phyloP scores from a whole-genome alignment of 257 asterid species.

The Forsythia suspensa region DNA sequence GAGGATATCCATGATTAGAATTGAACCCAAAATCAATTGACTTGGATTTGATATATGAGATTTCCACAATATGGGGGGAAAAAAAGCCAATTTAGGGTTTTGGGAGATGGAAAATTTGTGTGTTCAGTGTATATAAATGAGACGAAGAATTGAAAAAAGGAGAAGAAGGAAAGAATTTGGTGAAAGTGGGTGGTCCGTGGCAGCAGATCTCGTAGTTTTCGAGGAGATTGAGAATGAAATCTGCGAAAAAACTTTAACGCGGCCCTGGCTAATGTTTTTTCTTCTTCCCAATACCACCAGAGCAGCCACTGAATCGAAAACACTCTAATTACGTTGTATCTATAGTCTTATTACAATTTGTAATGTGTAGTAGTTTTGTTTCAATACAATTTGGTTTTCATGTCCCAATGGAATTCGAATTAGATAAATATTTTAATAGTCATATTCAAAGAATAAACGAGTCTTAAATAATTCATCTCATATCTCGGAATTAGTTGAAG shows the following conservation, averaged over 20 bases:
- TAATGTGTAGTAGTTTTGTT: background rate
- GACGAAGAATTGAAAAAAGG: background rate
- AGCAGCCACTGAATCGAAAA: too few relatives aligned
- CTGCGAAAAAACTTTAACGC: too few relatives aligned
- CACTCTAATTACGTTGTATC: background rate
- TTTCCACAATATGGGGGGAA: too few relatives aligned
- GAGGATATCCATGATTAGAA: conserved; percentile 38
- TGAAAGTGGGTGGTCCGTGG: conserved; percentile 17
- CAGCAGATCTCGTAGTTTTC: background rate
- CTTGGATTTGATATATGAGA: background rate
- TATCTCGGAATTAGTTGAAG: too few relatives aligned
- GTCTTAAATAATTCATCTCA: too few relatives aligned
- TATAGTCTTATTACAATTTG: background rate
- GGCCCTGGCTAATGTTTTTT: background rate
- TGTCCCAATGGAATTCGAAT: background rate
- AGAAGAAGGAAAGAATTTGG: conserved; percentile 7
- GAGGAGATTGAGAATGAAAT: conserved; percentile 14
- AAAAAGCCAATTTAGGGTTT: conserved; percentile 6
- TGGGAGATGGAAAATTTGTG: background rate
- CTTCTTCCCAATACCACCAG: background rate
- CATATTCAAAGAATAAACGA: background rate
- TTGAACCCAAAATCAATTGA: background rate
- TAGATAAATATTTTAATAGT: background rate
- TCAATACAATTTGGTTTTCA: background rate
- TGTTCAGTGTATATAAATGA: background rate